Evolutionary conservation across 139 green algal species (phyloP), one percentile per base, ranked within the genome.

Genomic region (Haematococcus sp.): DNA sequence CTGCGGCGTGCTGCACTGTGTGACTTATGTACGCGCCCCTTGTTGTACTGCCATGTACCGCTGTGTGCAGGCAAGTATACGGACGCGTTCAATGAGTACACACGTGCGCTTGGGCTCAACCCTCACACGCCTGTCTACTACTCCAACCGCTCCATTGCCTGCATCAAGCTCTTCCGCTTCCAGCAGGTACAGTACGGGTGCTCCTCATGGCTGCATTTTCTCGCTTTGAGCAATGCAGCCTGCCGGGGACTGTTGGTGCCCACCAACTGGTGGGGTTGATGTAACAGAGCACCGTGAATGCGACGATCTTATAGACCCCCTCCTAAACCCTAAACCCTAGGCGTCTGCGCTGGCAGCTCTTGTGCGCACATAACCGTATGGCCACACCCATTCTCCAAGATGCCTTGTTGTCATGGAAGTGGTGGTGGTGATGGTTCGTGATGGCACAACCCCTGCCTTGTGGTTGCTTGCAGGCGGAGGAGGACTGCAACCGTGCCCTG

Each of bases 121-220:
- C 79, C 79, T 0, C 59, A 69, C 23, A 78, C 71, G 31, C 76
- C 77, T 19, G 71, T 86, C 4, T 90, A 90, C 76, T 79, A 72
- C 69, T 86, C 76, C 68, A 90, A 90, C 76, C 69, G 78, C 3
- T 81, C 84, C 61, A 86, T 90, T 77, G 79, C 79, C 1, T 84
- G 75, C 67, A 81, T 90, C 33, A 84, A 84, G 68, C 56, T 83
- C 11, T 90, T 90, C 74, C 77, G 76, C 35, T 84, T 71, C 46
- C 73, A 78, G 68, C 68, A 71, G 51, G 68, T 34, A 30, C 31
- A n/a, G n/a, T n/a, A n/a, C n/a, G n/a, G n/a, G n/a, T n/a, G n/a
- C n/a, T n/a, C n/a, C n/a, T n/a, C n/a, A n/a, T n/a, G n/a, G n/a
- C n/a, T n/a, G n/a, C n/a, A n/a, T n/a, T n/a, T n/a, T n/a, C n/a